Evolutionary conservation across 192 early-diverging fungal genomes (phyloP).

Genomic region (Backusella morwellensis): DNA sequence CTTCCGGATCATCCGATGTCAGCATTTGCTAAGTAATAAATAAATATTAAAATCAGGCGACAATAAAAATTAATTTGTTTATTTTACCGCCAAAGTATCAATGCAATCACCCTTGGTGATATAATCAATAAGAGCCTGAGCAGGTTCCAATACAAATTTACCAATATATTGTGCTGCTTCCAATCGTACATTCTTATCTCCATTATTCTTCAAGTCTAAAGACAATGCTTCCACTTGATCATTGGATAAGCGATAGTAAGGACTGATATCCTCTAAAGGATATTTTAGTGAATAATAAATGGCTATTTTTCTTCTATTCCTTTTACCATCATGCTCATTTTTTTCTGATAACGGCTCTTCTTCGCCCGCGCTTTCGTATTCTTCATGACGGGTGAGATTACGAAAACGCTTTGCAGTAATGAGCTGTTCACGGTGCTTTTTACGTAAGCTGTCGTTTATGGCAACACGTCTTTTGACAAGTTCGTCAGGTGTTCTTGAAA

Average conservation of each 20-base stretch:
- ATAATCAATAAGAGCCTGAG: slow-evolving; percentile 26
- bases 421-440: slow-evolving; percentile 64
- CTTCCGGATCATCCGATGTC: slow-evolving; percentile 9
- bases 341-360: background rate
- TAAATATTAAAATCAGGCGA: background rate
- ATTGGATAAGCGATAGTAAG: slow-evolving; percentile 14
- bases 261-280: slow-evolving; percentile 16
- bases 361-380: slow-evolving; percentile 21
- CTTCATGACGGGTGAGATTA: slow-evolving; percentile 29
- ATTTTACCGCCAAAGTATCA: slow-evolving; percentile 19
- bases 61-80: background rate
- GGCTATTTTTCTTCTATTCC: too few species aligned
- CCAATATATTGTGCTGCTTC: slow-evolving; percentile 22
- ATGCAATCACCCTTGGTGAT: slow-evolving; percentile 33
- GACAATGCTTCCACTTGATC: slow-evolving; percentile 18
- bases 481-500: slow-evolving; percentile 48
- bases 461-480: slow-evolving; percentile 50
- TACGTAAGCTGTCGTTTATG: slow-evolving; percentile 58
- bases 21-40: slow-evolving; percentile 19
- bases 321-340: slow-evolving; percentile 22
- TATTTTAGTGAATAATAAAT: background rate
- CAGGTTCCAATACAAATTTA: slow-evolving; percentile 27
- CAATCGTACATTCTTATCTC: slow-evolving; percentile 16
- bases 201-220: slow-evolving; percentile 21
- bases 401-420: slow-evolving; percentile 67